These are phyloP conservation scores for Stemphylium beticola DNA, from an alignment of 2,329 filamentous ascomycete genomes.

Conservation along the genomic window DNA sequence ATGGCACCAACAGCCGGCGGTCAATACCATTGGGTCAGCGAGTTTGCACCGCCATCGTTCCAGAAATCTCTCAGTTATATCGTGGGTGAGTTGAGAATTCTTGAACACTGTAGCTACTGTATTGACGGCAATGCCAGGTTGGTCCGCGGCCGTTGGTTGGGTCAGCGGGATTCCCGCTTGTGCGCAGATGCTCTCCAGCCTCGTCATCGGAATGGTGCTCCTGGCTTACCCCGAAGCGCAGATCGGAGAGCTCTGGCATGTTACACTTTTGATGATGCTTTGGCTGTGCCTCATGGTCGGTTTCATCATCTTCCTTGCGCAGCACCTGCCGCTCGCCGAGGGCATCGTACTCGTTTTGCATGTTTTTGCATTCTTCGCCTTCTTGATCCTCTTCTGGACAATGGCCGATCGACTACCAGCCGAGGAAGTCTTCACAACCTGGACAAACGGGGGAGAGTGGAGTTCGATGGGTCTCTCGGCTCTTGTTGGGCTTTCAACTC, in stretches of 20 bases:
- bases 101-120: neutral
- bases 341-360: slow-evolving; percentile 55
- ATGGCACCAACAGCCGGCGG: slow-evolving; percentile 14
- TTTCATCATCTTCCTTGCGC: slow-evolving; percentile 53
- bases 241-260: slow-evolving; percentile 38
- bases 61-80: slow-evolving; percentile 10
- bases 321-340: slow-evolving; percentile 54
- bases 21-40: slow-evolving; percentile 13
- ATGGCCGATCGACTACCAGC: slow-evolving; percentile 43
- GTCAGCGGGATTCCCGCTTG: slow-evolving; percentile 38
- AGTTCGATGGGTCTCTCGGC: slow-evolving; percentile 50
- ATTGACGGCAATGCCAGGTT: slow-evolving; percentile 17
- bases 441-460: slow-evolving; percentile 54
- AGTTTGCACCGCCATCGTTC: slow-evolving; percentile 4
- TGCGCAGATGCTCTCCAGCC: slow-evolving; percentile 28
- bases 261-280: slow-evolving; percentile 50
- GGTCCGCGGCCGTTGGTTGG: slow-evolving; percentile 21
- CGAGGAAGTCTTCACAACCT: slow-evolving; percentile 52
- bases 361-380: slow-evolving; percentile 57
- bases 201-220: slow-evolving; percentile 41
- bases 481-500: slow-evolving; percentile 47
- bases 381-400: slow-evolving; percentile 48
- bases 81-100: slow-evolving; percentile 3
- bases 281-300: slow-evolving; percentile 37
- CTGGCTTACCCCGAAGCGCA: slow-evolving; percentile 50